These are phyloP conservation scores for Blastomyces emzantsi DNA, from an alignment of 2,329 filamentous ascomycete genomes.

Conservation along the genomic window DNA sequence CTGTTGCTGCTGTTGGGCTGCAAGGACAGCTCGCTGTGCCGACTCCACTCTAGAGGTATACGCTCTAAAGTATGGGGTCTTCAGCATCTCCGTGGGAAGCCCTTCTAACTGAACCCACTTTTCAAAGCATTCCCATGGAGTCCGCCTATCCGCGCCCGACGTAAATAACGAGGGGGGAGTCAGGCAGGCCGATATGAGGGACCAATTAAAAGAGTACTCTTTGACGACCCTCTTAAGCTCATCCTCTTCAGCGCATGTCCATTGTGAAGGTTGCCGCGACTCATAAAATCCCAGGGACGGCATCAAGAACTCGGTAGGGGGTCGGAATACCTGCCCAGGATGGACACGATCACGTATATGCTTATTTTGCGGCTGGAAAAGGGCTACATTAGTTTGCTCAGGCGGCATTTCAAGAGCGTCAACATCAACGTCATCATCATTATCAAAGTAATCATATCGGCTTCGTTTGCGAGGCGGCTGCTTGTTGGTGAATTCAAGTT, in stretches of 20 bases:
- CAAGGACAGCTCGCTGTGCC: slow-evolving; percentile 50
- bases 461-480: slow-evolving; percentile 66
- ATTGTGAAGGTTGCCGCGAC: slow-evolving; percentile 75
- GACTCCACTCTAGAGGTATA: slow-evolving; percentile 56
- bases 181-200: slow-evolving; percentile 76
- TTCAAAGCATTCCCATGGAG: slow-evolving; percentile 98
- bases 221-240: slow-evolving; percentile 76
- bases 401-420: slow-evolving; percentile 49
- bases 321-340: slow-evolving; percentile 83
- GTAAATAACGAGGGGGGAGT: slow-evolving; percentile 64
- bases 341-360: slow-evolving; percentile 82
- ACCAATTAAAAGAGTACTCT: slow-evolving; percentile 97
- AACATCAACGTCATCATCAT: slow-evolving; percentile 56
- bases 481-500: slow-evolving; percentile 59
- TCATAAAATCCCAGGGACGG: slow-evolving; percentile 87
- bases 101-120: slow-evolving; percentile 90
- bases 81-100: slow-evolving; percentile 83
- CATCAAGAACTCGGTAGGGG: slow-evolving; percentile 86
- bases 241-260: slow-evolving; percentile 84
- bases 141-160: slow-evolving; percentile 82
- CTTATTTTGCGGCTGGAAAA: slow-evolving; percentile 87
- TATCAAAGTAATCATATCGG: slow-evolving; percentile 67
- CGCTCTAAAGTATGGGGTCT: slow-evolving; percentile 87
- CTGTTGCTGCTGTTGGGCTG: slow-evolving; percentile 46
- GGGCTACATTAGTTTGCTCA: slow-evolving; percentile 65